Percentiles rank a stretch among this genome's conserved stretches.
These are phyloP conservation scores for Calonectria naviculata DNA, from an alignment of 2,329 filamentous ascomycete species.

Conservation along the genomic window DNA sequence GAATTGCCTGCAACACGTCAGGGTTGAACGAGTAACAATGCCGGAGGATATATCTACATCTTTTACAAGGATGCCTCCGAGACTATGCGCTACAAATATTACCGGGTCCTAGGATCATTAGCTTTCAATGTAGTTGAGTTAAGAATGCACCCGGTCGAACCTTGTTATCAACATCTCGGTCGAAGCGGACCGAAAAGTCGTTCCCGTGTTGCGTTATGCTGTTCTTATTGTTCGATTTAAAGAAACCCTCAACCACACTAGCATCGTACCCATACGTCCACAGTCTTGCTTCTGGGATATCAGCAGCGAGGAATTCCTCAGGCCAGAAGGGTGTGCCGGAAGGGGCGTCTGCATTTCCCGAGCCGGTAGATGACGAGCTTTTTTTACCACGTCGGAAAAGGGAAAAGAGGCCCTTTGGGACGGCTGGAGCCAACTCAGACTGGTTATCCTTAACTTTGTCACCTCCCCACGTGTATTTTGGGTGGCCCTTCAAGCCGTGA, in stretches of 20 bases:
- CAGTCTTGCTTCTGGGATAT: constrained; percentile 48
- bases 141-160: not conserved
- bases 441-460: not conserved
- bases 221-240: constrained; percentile 50
- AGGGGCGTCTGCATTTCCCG: not conserved
- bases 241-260: constrained; percentile 47
- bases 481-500: constrained; percentile 49
- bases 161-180: constrained; percentile 38
- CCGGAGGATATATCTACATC: constrained; percentile 38
- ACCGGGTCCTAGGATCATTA: constrained; percentile 41
- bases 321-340: constrained; percentile 46
- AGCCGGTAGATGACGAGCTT: not conserved
- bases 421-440: not conserved
- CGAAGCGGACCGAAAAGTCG: constrained; percentile 42
- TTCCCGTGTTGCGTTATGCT: constrained; percentile 49
- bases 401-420: not conserved
- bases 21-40: too few relatives aligned
- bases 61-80: constrained; percentile 53
- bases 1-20: constrained; percentile 41
- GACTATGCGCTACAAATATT: constrained; percentile 50
- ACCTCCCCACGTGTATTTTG: constrained; percentile 46
- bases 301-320: constrained; percentile 46
- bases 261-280: constrained; percentile 56
- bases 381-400: not conserved
- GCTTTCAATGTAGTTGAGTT: not conserved